These are phyloP conservation scores for Leccinum subspadiceum DNA, from an alignment of 1,284 basidiomycete genomes.

Conservation along the genomic window DNA sequence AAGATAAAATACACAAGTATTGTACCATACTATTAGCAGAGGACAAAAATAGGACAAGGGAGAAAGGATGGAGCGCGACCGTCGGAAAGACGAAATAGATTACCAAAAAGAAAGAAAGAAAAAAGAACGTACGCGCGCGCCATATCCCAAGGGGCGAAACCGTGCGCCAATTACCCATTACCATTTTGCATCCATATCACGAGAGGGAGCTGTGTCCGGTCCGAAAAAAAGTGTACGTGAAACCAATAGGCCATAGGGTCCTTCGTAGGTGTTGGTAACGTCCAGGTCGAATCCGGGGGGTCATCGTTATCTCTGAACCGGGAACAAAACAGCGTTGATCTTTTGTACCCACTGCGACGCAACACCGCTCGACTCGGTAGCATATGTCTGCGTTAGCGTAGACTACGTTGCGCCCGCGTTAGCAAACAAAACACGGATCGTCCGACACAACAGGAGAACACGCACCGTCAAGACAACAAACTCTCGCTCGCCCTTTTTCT, in stretches of 20 bases:
- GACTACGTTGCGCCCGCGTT: conserved; percentile 35
- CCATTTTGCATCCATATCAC: not conserved
- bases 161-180: not conserved
- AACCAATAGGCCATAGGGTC: not conserved
- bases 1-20: not conserved
- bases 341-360: conserved; percentile 52
- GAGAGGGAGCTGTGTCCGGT: not conserved
- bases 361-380: conserved; percentile 40
- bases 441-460: not conserved
- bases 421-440: not conserved
- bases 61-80: not conserved
- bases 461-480: conserved; percentile 63
- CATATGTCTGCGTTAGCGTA: conserved; percentile 53
- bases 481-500: conserved; percentile 54
- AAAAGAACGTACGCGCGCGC: not conserved
- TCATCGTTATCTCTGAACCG: not conserved
- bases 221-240: not conserved
- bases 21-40: not conserved
- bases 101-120: not conserved
- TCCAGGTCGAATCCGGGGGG: not conserved
- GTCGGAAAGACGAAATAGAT: not conserved
- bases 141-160: not conserved
- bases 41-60: not conserved
- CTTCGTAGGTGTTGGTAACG: not conserved
- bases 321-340: conserved; percentile 33